These are phyloP conservation scores for Cutaneotrichosporon dermatis DNA, from an alignment of 1,284 basidiomycete genomes.

Conservation along the genomic window DNA sequence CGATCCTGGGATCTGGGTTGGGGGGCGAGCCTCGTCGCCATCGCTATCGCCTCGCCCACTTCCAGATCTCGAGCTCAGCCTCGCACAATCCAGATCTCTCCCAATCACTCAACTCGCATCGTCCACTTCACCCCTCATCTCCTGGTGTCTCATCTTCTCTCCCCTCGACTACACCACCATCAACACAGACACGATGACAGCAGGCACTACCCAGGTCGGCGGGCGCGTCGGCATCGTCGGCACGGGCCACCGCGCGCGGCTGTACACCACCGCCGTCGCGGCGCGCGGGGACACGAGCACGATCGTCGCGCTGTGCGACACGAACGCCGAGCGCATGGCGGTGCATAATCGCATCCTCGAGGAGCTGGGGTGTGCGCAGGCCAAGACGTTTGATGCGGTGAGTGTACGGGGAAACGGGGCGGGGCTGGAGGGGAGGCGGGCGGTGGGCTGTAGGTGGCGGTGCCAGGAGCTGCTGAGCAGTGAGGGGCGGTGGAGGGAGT, in stretches of 20 bases:
- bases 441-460: neutral
- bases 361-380: slow-evolving; percentile 46
- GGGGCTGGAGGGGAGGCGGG: neutral
- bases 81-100: too few species aligned
- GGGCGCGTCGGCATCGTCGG: slow-evolving; percentile 42
- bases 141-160: too few species aligned
- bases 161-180: too few species aligned
- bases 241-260: slow-evolving; percentile 40
- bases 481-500: too few species aligned
- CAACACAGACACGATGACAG: neutral
- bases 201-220: slow-evolving; percentile 21
- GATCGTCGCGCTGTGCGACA: slow-evolving; percentile 56
- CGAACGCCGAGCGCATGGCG: slow-evolving; percentile 53
- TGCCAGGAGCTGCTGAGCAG: too few species aligned
- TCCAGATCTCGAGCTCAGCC: too few species aligned
- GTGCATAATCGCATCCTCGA: slow-evolving; percentile 54
- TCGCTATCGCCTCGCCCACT: too few species aligned
- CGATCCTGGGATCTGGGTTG: too few species aligned
- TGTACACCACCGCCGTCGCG: slow-evolving; percentile 34
- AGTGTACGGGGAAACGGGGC: slow-evolving; percentile 3
- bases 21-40: too few species aligned
- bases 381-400: slow-evolving; percentile 28
- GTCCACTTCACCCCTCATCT: too few species aligned
- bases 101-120: too few species aligned
- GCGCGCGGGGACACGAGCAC: slow-evolving; percentile 24